Evolutionary conservation across 1,284 basidiomycete genomes (phyloP).

Genomic region (Marasmius fiardii): DNA sequence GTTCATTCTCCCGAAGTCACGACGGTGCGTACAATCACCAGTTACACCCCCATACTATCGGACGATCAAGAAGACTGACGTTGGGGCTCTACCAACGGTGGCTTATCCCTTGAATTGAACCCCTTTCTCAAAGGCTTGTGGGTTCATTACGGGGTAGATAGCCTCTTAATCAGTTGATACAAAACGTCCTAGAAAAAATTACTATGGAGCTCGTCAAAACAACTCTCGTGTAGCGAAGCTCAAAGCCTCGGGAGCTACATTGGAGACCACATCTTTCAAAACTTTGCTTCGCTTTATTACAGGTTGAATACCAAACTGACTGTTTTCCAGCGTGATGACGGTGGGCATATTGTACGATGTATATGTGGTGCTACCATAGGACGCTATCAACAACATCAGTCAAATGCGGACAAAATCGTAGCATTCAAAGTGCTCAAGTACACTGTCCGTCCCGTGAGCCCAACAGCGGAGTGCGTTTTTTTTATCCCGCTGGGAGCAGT

Average conservation of each 20-base stretch:
- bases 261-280: conserved; percentile 65
- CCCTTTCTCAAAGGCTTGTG: conserved; percentile 8
- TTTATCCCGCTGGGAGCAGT: background rate
- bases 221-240: conserved; percentile 74
- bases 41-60: conserved; percentile 26
- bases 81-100: conserved; percentile 71
- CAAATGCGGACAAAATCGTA: conserved; percentile 33
- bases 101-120: conserved; percentile 21
- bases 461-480: conserved; percentile 53
- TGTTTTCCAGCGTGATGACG: conserved; percentile 45
- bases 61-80: conserved; percentile 90
- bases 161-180: conserved; percentile 77
- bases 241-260: conserved; percentile 80
- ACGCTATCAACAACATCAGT: conserved; percentile 53
- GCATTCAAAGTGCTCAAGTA: conserved; percentile 78
- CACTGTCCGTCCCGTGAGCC: conserved; percentile 70
- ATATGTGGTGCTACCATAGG: conserved; percentile 78
- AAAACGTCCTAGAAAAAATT: conserved; percentile 74
- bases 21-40: conserved; percentile 48
- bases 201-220: conserved; percentile 60
- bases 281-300: conserved; percentile 14
- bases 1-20: conserved; percentile 41
- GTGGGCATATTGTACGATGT: conserved; percentile 67
- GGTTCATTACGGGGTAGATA: conserved; percentile 31
- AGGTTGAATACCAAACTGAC: conserved; percentile 21